These are phyloP conservation scores for Pyricularia sp. DNA, from an alignment of 2,329 filamentous ascomycete species.

Conservation along the genomic window DNA sequence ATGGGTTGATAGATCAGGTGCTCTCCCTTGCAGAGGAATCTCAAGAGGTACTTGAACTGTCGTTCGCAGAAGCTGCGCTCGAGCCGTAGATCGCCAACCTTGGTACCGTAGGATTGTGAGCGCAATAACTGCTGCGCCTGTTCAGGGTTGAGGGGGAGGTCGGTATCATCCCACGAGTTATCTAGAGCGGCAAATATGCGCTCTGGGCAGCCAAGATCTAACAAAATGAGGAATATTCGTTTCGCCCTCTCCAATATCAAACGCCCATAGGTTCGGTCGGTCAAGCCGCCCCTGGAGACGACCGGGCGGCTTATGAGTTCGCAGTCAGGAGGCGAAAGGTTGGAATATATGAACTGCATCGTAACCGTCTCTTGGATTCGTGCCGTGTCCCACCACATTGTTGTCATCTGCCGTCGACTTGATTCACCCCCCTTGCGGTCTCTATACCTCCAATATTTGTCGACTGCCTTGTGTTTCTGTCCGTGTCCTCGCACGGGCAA, in stretches of 20 bases:
- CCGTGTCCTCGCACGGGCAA: background rate
- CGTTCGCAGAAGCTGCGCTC: slow-evolving; percentile 56
- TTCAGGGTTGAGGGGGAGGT: slow-evolving; percentile 55
- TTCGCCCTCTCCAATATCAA: slow-evolving; percentile 61
- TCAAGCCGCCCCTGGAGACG: slow-evolving; percentile 54
- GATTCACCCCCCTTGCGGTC: background rate
- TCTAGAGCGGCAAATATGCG: slow-evolving; percentile 66
- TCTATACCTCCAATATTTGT: background rate
- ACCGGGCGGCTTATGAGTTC: slow-evolving; percentile 48
- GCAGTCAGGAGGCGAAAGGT: slow-evolving; percentile 50
- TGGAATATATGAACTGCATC: slow-evolving; percentile 50
- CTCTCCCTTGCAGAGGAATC: slow-evolving; percentile 44
- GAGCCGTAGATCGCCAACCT: slow-evolving; percentile 26
- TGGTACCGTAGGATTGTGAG: background rate
- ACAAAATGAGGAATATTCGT: slow-evolving; percentile 56
- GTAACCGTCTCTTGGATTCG: slow-evolving; percentile 59
- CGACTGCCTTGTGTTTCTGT: background rate
- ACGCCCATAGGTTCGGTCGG: slow-evolving; percentile 64
- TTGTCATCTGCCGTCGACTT: background rate
- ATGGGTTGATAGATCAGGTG: slow-evolving; percentile 52
- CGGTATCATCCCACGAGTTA: slow-evolving; percentile 63
- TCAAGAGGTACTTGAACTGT: slow-evolving; percentile 59
- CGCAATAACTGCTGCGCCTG: slow-evolving; percentile 34
- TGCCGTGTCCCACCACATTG: slow-evolving; percentile 55
- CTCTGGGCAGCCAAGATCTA: slow-evolving; percentile 56